These are phyloP conservation scores for Eurotiales sp. DNA, from an alignment of 2,329 filamentous ascomycete genomes.

Conservation along the genomic window DNA sequence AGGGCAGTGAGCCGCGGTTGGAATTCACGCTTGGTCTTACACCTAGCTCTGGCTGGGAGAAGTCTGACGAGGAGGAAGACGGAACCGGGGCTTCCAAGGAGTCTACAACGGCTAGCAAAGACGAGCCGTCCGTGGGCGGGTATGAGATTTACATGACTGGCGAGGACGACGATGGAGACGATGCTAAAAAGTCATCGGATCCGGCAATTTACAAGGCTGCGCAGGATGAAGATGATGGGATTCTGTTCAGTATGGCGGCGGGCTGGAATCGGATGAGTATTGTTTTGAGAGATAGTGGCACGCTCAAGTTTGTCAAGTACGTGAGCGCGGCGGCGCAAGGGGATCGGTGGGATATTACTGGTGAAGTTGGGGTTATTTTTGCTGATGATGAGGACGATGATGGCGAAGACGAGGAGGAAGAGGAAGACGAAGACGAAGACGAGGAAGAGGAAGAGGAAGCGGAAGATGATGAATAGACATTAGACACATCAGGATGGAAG, in stretches of 20 bases:
- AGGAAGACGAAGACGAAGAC: background rate
- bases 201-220: slow-evolving; percentile 83
- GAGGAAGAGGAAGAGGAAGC: background rate
- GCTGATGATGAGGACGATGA: slow-evolving; percentile 46
- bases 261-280: slow-evolving; percentile 89
- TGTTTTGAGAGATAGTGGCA: slow-evolving; percentile 80
- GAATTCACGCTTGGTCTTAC: slow-evolving; percentile 88
- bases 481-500: too few species aligned
- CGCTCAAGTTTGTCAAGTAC: slow-evolving; percentile 94
- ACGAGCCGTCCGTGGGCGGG: slow-evolving; percentile 44
- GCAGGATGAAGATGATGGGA: slow-evolving; percentile 68
- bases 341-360: slow-evolving; percentile 89
- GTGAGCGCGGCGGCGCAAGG: slow-evolving; percentile 77
- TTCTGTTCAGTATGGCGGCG: slow-evolving; percentile 65
- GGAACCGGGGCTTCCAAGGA: slow-evolving; percentile 40
- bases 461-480: background rate
- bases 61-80: slow-evolving; percentile 56
- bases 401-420: background rate
- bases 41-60: slow-evolving; percentile 79
- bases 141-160: slow-evolving; percentile 85
- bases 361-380: slow-evolving; percentile 67
- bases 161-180: slow-evolving; percentile 59
- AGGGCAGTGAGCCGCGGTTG: slow-evolving; percentile 65
- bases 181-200: slow-evolving; percentile 49
- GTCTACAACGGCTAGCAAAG: slow-evolving; percentile 19